Base-by-base conservation (phyloP, 306 rosid genomes). In the Abrus pulchellus region DNA sequence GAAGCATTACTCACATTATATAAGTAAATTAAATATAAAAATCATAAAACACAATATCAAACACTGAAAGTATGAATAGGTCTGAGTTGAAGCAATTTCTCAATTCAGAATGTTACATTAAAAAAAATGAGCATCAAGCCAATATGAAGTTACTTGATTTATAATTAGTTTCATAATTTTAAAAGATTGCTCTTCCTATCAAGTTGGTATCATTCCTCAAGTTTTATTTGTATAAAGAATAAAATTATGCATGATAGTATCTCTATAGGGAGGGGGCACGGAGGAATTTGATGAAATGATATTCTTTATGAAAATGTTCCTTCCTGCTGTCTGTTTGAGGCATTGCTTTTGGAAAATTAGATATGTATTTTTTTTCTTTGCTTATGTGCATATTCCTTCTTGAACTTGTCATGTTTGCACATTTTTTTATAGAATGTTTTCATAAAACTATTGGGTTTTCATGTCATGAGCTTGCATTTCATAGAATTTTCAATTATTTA, bases 401-500 rank as follows among this genome's bases (percentile, higher is more conserved):
- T 5, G 57, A 12, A 56, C 62, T 27, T 44, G 9, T 2, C 29
- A 74, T 47, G 34, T 65, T 66, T 45, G 36, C 79, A 54, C 27
- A 11, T 34, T 4, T 78, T 45, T 54, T 71, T 50, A 59, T n/a
- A n/a, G 65, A 75, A 43, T 53, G 13, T 41, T 79, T 74, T 49
- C 57, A n/a, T 57, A 43, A 56, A 74, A 36, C 49, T 40, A 68
- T 66, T 67, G 77, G 41, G 12, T 27, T 30, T 74, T 77, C 14
- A 2, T 30, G 4, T 27, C 49, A 69, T 40, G 61, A 47, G 50
- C 45, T 44, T 27, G 27, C 60, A 5, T 52, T 59, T 41, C 9
- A 1, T 66, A 50, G 33, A 71, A 60, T 14, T 60, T 67, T 68
- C 63, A 44, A 68, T 77, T 74, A 63, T 74, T 78, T 38, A 50